Conservation (phyloP, 768 basidiomycete genomes). For the Hygrophoropsis aurantiaca region DNA sequence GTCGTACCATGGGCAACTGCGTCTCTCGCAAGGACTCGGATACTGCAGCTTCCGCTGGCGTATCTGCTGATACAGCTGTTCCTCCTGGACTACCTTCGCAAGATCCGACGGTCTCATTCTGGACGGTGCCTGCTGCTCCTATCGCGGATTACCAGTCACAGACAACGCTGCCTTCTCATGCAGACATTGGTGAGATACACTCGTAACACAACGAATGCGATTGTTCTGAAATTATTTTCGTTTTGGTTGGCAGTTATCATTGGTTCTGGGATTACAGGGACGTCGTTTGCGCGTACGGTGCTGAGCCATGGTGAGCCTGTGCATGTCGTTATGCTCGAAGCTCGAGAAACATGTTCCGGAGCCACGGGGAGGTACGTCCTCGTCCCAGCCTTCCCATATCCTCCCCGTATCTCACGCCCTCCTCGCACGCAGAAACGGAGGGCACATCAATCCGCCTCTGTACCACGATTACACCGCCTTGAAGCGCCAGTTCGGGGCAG, state of each 20-base stretch:
- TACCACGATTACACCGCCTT: constrained; percentile 45
- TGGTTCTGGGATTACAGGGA: constrained; percentile 54
- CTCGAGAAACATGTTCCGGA: constrained; percentile 55
- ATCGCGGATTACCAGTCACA: constrained; percentile 34
- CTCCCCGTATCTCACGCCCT: neutral
- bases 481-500: constrained; percentile 35
- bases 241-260: constrained; percentile 38
- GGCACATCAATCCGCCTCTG: constrained; percentile 49
- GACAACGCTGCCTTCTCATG: constrained; percentile 41
- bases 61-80: neutral
- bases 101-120: constrained; percentile 60
- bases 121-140: constrained; percentile 55
- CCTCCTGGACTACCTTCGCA: constrained; percentile 55
- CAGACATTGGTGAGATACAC: constrained; percentile 48
- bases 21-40: constrained; percentile 11
- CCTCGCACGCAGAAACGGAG: constrained; percentile 40
- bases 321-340: constrained; percentile 58
- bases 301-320: constrained; percentile 23
- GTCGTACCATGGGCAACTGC: constrained; percentile 24
- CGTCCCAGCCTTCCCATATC: neutral
- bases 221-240: neutral
- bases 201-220: neutral
- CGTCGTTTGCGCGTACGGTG: constrained; percentile 41
- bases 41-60: constrained; percentile 4
- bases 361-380: constrained; percentile 48